Base-by-base conservation (phyloP, 176 grass and related monocot genomes). In the Tuctoria greenei region DNA sequence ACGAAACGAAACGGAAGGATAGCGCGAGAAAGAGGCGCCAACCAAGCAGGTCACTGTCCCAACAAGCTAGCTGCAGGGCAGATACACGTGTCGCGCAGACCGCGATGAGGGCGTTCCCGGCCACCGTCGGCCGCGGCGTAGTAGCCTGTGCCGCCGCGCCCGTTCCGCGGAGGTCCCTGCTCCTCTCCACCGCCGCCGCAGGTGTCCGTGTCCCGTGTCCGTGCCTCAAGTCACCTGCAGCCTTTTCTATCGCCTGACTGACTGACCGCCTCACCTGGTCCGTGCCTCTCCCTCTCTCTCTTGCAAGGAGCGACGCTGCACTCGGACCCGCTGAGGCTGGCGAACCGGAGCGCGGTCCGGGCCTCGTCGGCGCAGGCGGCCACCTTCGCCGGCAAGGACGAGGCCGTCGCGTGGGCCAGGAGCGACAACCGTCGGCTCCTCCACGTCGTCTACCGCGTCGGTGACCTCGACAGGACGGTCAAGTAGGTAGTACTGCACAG, bases 371-470 rank as follows among this genome's bases (percentile, higher is more conserved):
- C 83, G 70, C 85, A 88, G 84, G 44, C 87, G 31, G 75, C 84
- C 79, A 82, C 85, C 9, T 88, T 82, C 52, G 50, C 62, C 24
- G 76, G 76, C 71, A 58, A 82, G 36, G 93, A 90, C 41, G 90
- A 90, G 44, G 80, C 88, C 9, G 57, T 93, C 18, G 73, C 89
- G 55, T 97, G 93, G 93, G 85, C 82, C 2, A 93, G 93, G 66
- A 88, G 79, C 51, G 93, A 97, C 82, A 91, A 91, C 58, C 54
- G 88, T 18, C 83, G 88, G 41, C 74, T 97, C 40, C 88, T 97
- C 73, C 93, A 97, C 78, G 93, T 88, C 79, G 90, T 97, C 77
- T 97, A 97, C 75, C 87, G 83, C 66, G 90, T 93, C 65, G 93
- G 93, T 54, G 90, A 97, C 67, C 55, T 97, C 50, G 88, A 97